Evolutionary conservation across 306 rosid species (phyloP), one percentile per base, ranked within the genome.

Genomic region (Coriaria nepalensis): DNA sequence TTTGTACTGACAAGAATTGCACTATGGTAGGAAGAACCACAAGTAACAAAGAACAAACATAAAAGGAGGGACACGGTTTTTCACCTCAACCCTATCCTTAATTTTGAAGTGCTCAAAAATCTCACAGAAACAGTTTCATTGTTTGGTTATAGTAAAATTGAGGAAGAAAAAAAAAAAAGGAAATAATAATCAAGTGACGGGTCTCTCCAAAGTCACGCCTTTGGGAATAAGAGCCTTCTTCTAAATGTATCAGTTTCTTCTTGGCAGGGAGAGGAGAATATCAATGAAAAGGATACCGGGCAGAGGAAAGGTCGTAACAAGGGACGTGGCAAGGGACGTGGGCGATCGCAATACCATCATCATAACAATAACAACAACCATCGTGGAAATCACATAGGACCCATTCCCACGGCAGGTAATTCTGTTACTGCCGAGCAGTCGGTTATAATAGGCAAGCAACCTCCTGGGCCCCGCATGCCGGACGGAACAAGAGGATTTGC

Each of bases 391-490:
- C 84, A 69, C 45, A 36, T 49, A 35, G 95, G 90, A 68, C 64
- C 29, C 29, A 47, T 66, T 33, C 72, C 84, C 9, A 70, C 80
- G 34, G 57, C 78, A 36, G 72, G 71, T 69, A 75, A 50, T 72
- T 51, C 71, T 8, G 12, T 45, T 42, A 65, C 47, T 43, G 62
- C 57, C 2, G 95, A 83, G 65, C 86, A 63, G 41, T 40, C 52
- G 60, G 75, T 64, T 6, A 48, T 20, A 20, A 20, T 65, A 33
- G 61, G 76, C 55, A 87, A 72, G 61, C 88, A 78, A 36, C 97
- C 97, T 47, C 97, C 97, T 0, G 98, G 96, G 38, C 98, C 98
- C 4, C 87, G 98, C 8, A 90, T 90, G 98, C 98, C 98, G 0
- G 94, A 90, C 43, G 98, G 98, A 12, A 90, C 98, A 8, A 85